Percentiles rank a stretch among this genome's conserved stretches.
These are phyloP conservation scores for Sclerotinia borealis DNA, from an alignment of 2,329 filamentous ascomycete species.

Conservation along the genomic window DNA sequence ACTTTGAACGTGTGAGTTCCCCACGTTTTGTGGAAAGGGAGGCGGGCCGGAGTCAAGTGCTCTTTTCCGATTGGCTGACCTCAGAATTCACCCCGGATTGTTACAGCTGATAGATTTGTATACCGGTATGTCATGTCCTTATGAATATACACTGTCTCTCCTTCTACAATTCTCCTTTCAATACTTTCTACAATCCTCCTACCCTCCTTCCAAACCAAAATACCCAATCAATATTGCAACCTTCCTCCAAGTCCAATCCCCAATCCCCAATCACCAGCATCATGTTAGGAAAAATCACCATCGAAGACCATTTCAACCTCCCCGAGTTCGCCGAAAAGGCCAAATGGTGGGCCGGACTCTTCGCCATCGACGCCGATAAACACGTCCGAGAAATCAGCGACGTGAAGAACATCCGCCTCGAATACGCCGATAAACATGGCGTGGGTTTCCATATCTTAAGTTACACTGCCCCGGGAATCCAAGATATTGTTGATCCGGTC, in stretches of 20 bases:
- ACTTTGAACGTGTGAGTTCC: neutral
- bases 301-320: conserved; percentile 9
- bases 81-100: neutral
- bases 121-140: neutral
- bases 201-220: neutral
- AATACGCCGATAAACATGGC: conserved; percentile 41
- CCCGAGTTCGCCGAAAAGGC: conserved; percentile 46
- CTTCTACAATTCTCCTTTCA: neutral
- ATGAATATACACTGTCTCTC: neutral
- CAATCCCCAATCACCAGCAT: neutral
- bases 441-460: conserved; percentile 45
- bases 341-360: conserved; percentile 55
- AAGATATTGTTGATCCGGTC: conserved; percentile 39
- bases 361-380: conserved; percentile 52
- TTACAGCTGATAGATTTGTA: neutral
- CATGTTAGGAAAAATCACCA: conserved; percentile 4
- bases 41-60: neutral
- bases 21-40: neutral
- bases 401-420: conserved; percentile 38
- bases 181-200: neutral
- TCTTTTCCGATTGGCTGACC: neutral
- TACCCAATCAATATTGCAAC: neutral
- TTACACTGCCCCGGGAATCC: conserved; percentile 44
- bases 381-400: conserved; percentile 51
- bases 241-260: no score